phyloP scores from a whole-genome alignment of 148 eudicot species.

The Persicaria maculosa region DNA sequence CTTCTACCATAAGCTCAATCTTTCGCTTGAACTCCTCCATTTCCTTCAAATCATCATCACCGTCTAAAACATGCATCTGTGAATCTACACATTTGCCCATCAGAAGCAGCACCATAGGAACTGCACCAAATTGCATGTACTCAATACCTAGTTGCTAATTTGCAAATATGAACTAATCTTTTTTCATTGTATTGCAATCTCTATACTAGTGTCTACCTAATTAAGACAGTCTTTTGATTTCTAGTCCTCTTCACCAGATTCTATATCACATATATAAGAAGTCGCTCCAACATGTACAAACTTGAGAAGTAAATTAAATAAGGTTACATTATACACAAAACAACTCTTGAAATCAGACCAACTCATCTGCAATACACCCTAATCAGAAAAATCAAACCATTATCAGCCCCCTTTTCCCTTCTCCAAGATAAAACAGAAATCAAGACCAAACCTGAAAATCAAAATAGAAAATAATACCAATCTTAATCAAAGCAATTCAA shows the following conservation, averaged over 20 bases:
- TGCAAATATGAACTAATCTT: conserved; percentile 76
- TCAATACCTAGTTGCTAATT: conserved; percentile 16
- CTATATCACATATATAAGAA: conserved; percentile 60
- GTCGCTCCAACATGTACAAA: conserved; percentile 37
- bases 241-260: conserved; percentile 78
- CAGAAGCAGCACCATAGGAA: conserved; percentile 31
- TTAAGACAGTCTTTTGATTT: conserved; percentile 58
- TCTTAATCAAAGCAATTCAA: too few relatives aligned
- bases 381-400: too few relatives aligned
- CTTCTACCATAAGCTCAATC: conserved; percentile 87
- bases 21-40: conserved; percentile 49
- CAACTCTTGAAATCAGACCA: too few relatives aligned
- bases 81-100: conserved; percentile 35
- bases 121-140: conserved; percentile 30
- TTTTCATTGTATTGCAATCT: conserved; percentile 59
- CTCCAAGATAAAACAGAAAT: too few relatives aligned
- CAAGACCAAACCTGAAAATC: too few relatives aligned
- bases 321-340: too few relatives aligned
- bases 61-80: conserved; percentile 27
- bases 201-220: conserved; percentile 63
- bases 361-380: too few relatives aligned
- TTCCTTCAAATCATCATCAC: conserved; percentile 33
- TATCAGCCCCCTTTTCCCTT: too few relatives aligned
- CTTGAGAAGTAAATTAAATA: too few relatives aligned
- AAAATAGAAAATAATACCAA: too few relatives aligned